Percentiles rank a stretch among this genome's conserved stretches.
Evolutionary conservation across 2,329 filamentous ascomycete species (phyloP).

Genomic region (Byssothecium circinans): DNA sequence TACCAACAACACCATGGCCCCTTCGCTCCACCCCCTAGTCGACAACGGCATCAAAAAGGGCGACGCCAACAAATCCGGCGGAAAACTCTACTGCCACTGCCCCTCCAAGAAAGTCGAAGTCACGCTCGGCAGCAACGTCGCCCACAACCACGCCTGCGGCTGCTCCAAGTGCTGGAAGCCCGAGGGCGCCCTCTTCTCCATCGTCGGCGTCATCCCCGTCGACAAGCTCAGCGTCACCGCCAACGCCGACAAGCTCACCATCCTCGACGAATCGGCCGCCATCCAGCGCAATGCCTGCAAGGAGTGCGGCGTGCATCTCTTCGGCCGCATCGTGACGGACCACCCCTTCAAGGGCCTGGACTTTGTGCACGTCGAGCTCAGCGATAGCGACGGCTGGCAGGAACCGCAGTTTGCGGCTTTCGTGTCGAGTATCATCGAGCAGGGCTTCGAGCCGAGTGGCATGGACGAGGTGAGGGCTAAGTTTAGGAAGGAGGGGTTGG

Average conservation of each 20-base stretch:
- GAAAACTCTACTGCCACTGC: conserved; percentile 66
- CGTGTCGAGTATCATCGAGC: conserved; percentile 68
- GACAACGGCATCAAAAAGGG: conserved; percentile 64
- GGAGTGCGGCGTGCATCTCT: conserved; percentile 61
- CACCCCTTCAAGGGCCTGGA: conserved; percentile 70
- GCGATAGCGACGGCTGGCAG: conserved; percentile 65
- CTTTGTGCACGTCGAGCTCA: conserved; percentile 68
- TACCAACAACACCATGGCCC: conserved; percentile 29
- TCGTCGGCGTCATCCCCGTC: conserved; percentile 63
- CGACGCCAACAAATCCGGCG: conserved; percentile 53
- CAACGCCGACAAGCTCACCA: conserved; percentile 58
- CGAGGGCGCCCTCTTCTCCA: conserved; percentile 62
- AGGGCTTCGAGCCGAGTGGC: conserved; percentile 60
- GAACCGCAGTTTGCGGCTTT: conserved; percentile 72
- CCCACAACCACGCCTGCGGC: conserved; percentile 71
- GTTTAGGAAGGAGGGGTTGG: conserved; percentile 58
- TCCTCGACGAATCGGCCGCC: conserved; percentile 60
- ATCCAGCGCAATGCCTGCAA: conserved; percentile 54
- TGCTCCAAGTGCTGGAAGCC: conserved; percentile 76
- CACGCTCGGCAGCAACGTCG: conserved; percentile 59
- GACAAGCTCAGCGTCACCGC: conserved; percentile 60
- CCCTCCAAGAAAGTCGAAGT: conserved; percentile 58
- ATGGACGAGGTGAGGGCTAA: conserved; percentile 59
- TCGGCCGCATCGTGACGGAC: conserved; percentile 64
- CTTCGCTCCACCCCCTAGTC: conserved; percentile 62